Evolutionary conservation across 371 early-diverging fungal genomes (phyloP).

Genomic region (Apophysomyces elegans): DNA sequence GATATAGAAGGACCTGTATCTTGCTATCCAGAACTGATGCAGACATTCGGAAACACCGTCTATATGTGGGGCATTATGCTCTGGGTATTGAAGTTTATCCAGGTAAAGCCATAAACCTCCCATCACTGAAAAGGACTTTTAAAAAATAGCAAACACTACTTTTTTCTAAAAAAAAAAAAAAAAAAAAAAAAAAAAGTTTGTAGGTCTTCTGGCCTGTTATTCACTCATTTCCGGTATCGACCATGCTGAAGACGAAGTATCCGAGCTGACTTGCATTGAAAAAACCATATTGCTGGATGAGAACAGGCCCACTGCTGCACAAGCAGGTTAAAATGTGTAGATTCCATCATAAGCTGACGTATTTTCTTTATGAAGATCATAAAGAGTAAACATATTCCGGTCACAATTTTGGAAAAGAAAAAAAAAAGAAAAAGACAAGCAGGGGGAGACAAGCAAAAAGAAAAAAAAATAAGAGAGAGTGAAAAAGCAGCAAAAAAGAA

Average conservation of each 20-base stretch:
- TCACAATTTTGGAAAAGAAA: not conserved
- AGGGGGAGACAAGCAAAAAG: not conserved
- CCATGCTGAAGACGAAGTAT: not conserved
- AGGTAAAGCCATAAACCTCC: constrained; percentile 10
- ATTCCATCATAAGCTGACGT: constrained; percentile 7
- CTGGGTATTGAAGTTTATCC: constrained; percentile 22
- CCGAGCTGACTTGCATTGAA: constrained; percentile 7
- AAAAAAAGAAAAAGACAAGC: not conserved
- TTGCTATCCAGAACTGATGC: constrained; percentile 12
- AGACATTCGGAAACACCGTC: constrained; percentile 18
- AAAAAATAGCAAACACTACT: not conserved
- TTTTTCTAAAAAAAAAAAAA: not conserved
- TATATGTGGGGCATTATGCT: constrained; percentile 23
- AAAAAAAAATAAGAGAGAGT: not conserved
- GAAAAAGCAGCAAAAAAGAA: not conserved
- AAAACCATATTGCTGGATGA: not conserved
- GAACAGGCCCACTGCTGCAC: constrained; percentile 1
- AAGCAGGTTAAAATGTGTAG: not conserved
- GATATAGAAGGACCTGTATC: constrained; percentile 10
- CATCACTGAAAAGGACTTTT: not conserved
- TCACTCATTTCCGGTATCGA: constrained; percentile 4
- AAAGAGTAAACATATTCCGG: not conserved
- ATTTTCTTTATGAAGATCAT: not conserved
- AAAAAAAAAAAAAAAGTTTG: constrained; percentile 12
- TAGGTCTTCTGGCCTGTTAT: constrained; percentile 19